A percentile compares a stretch with the other conserved stretches of the same genome.
These are phyloP conservation scores for Heliamphora pulchella DNA, from an alignment of 179 eudicot species.

Conservation along the genomic window DNA sequence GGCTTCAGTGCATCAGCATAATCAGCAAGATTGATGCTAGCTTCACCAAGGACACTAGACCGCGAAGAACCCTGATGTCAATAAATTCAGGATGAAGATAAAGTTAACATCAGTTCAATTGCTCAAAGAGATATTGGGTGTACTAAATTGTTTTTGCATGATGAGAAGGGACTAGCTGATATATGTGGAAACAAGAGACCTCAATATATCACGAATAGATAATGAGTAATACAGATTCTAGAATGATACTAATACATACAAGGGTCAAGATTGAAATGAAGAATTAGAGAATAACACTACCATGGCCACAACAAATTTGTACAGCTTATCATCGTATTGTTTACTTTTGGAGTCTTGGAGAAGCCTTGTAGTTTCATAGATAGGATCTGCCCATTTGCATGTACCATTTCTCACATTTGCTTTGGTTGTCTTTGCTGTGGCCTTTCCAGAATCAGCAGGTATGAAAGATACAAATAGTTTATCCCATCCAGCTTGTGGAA, in stretches of 20 bases:
- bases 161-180: not conserved
- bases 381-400: slow-evolving; percentile 98
- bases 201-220: not conserved
- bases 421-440: slow-evolving; percentile 88
- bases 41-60: slow-evolving; percentile 90
- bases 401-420: slow-evolving; percentile 91
- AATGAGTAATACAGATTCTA: not conserved
- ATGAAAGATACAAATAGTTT: slow-evolving; percentile 76
- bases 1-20: slow-evolving; percentile 80
- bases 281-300: slow-evolving; percentile 29
- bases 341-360: slow-evolving; percentile 75
- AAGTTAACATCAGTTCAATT: slow-evolving; percentile 1
- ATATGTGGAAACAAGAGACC: slow-evolving; percentile 8
- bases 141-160: not conserved
- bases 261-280: not conserved
- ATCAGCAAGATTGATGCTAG: slow-evolving; percentile 81
- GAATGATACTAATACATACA: not conserved
- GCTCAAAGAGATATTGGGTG: slow-evolving; percentile 11
- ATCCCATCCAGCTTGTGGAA: slow-evolving; percentile 92
- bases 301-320: slow-evolving; percentile 90
- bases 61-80: slow-evolving; percentile 77
- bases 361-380: slow-evolving; percentile 94
- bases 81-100: slow-evolving; percentile 14
- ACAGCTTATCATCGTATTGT: slow-evolving; percentile 79
- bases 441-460: slow-evolving; percentile 83